Conservation (phyloP, 768 basidiomycete species). For the Trametes punicea region DNA sequence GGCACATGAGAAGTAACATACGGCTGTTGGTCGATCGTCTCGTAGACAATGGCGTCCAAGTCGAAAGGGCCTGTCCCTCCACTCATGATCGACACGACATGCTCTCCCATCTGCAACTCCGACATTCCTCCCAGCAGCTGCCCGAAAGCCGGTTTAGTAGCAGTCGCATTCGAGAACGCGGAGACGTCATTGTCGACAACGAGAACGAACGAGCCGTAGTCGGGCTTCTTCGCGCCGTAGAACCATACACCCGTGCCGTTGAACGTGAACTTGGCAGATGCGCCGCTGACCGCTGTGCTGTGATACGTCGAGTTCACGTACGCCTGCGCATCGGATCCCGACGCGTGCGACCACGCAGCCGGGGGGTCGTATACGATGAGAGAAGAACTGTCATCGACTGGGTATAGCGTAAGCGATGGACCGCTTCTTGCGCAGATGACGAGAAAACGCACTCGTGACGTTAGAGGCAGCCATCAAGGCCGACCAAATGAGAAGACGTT, state of each 20-base stretch:
- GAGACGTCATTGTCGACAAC: conserved; percentile 43
- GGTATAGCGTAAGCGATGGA: not conserved
- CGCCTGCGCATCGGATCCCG: conserved; percentile 38
- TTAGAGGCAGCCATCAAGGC: conserved; percentile 33
- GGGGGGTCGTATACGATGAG: conserved; percentile 48
- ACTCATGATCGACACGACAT: conserved; percentile 47
- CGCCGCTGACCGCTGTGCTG: conserved; percentile 40
- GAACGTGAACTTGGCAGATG: conserved; percentile 49
- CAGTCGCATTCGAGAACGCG: conserved; percentile 34
- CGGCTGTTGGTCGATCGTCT: conserved; percentile 35
- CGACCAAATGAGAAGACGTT: conserved; percentile 4
- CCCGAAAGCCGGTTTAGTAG: conserved; percentile 28
- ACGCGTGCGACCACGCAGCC: conserved; percentile 49
- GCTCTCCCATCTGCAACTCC: conserved; percentile 42
- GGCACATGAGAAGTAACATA: conserved; percentile 30
- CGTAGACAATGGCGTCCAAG: conserved; percentile 47
- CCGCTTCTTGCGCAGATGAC: not conserved
- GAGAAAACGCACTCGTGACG: conserved; percentile 28
- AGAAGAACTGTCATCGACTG: conserved; percentile 58
- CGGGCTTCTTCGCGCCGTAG: conserved; percentile 44
- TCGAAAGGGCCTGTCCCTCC: conserved; percentile 43
- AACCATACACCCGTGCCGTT: conserved; percentile 54
- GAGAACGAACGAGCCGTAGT: conserved; percentile 46
- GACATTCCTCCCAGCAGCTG: conserved; percentile 44
- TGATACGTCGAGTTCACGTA: conserved; percentile 48